phyloP scores from a whole-genome alignment of 768 basidiomycete genomes.

The Pseudohyphozyma bogoriensis region DNA sequence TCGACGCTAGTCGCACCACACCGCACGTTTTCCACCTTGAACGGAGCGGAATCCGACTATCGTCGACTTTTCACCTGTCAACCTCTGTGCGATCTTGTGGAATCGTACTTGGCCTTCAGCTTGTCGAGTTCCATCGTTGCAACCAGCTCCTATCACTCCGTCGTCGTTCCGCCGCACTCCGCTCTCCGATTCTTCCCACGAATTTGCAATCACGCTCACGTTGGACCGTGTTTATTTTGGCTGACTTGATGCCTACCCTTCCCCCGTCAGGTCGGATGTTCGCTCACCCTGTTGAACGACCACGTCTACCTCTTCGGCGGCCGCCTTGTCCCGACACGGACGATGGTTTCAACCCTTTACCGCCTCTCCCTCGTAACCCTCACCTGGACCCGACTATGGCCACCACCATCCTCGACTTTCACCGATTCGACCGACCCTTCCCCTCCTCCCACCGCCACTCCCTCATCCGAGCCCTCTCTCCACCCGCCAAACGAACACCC shows the following conservation, averaged over 20 bases:
- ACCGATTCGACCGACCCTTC: not conserved
- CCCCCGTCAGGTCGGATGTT: slow-evolving; percentile 62
- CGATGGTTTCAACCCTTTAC: slow-evolving; percentile 85
- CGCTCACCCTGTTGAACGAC: slow-evolving; percentile 46
- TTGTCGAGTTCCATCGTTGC: no score
- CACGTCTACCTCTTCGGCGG: slow-evolving; percentile 22
- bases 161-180: no score
- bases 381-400: slow-evolving; percentile 61
- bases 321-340: slow-evolving; percentile 40
- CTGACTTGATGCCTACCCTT: not conserved
- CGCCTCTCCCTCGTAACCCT: slow-evolving; percentile 74
- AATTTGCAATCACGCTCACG: no score
- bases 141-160: no score
- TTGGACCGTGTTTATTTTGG: no score
- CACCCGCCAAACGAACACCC: not conserved
- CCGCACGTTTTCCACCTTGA: no score
- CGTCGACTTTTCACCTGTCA: no score
- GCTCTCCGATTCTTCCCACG: no score
- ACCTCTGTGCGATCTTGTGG: no score
- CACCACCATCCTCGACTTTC: slow-evolving; percentile 22
- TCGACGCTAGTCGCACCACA: not conserved
- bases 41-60: no score
- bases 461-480: not conserved
- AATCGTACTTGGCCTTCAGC: no score
- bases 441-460: not conserved